These are phyloP conservation scores for Chaetothyriales sp. DNA, from an alignment of 2,329 filamentous ascomycete species.

Conservation along the genomic window DNA sequence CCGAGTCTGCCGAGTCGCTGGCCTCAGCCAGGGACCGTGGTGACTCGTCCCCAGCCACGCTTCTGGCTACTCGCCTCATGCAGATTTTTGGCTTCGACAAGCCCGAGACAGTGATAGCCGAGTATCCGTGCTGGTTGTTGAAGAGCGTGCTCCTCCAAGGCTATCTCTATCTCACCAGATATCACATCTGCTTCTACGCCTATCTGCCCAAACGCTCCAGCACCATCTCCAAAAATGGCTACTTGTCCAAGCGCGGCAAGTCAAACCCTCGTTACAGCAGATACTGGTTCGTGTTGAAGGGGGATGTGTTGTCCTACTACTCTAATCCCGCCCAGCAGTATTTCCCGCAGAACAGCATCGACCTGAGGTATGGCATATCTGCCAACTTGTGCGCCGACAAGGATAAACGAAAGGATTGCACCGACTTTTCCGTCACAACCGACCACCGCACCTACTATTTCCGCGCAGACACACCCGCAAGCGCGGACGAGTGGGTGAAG, in stretches of 20 bases:
- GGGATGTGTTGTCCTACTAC: slow-evolving; percentile 83
- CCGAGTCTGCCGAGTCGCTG: slow-evolving; percentile 3
- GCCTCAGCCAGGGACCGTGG: slow-evolving; percentile 18
- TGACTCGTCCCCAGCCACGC: slow-evolving; percentile 33
- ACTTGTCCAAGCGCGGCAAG: slow-evolving; percentile 74
- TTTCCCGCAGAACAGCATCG: slow-evolving; percentile 82
- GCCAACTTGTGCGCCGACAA: slow-evolving; percentile 58
- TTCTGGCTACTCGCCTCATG: slow-evolving; percentile 56
- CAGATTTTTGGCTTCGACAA: slow-evolving; percentile 74
- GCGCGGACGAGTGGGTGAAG: slow-evolving; percentile 94
- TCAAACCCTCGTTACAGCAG: slow-evolving; percentile 75
- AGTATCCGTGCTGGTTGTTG: slow-evolving; percentile 86
- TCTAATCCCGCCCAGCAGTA: slow-evolving; percentile 70
- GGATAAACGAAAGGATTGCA: slow-evolving; percentile 53
- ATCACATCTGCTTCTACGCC: slow-evolving; percentile 92
- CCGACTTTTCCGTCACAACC: slow-evolving; percentile 67
- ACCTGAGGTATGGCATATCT: slow-evolving; percentile 79
- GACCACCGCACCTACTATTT: slow-evolving; percentile 74
- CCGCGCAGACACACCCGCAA: slow-evolving; percentile 70
- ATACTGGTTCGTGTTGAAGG: slow-evolving; percentile 88
- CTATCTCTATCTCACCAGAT: slow-evolving; percentile 86
- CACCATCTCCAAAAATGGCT: slow-evolving; percentile 68
- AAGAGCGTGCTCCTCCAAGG: slow-evolving; percentile 86
- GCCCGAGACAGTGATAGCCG: slow-evolving; percentile 70
- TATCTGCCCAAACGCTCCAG: slow-evolving; percentile 87